A percentile compares a stretch with the other conserved stretches of the same genome.
Evolutionary conservation across 495 filamentous ascomycete species (phyloP).

Genomic region (Usnea hakonensis): DNA sequence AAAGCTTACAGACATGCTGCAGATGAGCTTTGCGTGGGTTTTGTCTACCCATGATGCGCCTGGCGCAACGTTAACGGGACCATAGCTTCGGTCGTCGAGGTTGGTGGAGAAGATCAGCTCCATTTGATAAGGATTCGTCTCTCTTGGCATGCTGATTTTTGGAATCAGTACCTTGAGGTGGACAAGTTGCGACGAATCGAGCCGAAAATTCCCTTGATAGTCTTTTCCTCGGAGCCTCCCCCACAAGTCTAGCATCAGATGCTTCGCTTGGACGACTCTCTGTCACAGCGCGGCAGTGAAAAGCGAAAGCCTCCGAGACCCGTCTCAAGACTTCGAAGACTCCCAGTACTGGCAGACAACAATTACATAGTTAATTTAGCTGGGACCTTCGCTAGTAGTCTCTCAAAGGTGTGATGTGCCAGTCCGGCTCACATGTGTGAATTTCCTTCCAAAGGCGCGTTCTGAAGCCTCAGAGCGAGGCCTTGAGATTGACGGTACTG

Average conservation of each 20-base stretch:
- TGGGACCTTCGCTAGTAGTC: background rate
- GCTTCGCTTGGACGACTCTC: background rate
- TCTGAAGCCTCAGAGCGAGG: background rate
- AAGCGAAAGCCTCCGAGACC: background rate
- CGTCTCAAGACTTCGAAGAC: background rate
- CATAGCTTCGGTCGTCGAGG: background rate
- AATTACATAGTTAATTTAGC: background rate
- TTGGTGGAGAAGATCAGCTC: background rate
- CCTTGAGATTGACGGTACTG: background rate
- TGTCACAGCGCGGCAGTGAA: background rate
- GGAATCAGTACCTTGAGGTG: background rate
- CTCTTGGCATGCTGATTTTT: background rate
- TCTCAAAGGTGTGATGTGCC: background rate
- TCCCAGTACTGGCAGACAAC: background rate
- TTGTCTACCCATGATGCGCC: background rate
- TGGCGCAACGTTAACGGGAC: background rate
- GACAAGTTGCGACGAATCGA: background rate
- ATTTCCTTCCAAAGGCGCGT: background rate
- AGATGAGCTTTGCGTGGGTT: background rate
- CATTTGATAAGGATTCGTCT: background rate
- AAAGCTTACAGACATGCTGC: background rate
- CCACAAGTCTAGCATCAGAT: no score
- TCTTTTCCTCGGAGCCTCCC: background rate
- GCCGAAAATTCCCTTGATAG: background rate
- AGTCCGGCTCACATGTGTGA: background rate